Evolutionary conservation across 768 basidiomycete species (phyloP), one percentile per base, ranked within the genome.

Genomic region (Tricholoma furcatifolium): DNA sequence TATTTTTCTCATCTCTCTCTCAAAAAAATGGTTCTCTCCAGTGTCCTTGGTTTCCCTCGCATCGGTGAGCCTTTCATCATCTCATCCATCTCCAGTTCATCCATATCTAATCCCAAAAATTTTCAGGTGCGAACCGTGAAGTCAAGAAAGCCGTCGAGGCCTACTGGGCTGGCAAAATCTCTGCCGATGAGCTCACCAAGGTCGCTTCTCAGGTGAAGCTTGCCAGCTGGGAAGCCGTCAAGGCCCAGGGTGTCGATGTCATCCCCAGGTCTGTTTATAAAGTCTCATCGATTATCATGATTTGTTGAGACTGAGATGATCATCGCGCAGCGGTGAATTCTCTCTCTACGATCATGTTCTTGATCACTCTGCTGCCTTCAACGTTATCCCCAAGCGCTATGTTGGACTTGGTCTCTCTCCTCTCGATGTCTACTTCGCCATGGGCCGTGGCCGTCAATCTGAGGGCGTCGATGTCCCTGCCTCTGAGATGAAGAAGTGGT

Each of bases 401-500:
- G 75, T 83, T 55, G 87, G 88, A 47, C 88, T 91, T 60, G 85
- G 86, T 52, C 76, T 99, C 48, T 91, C 92, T 24, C 79, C 84
- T 58, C 85, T 98, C 60, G 96, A 99, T 74, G 86, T 94, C 68
- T 97, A 91, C 76, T 98, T 99, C 64, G 97, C 97, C 63, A 95
- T 98, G 91, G 97, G 96, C 49, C 96, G 97, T 74, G 97, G 97
- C 53, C 92, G 96, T 61, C 97, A 99, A 74, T 80, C 88, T 38
- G 91, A 84, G 58, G 88, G 85, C 55, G 95, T 98, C 63, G 97
- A 99, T 75, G 93, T 98, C 59, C 93, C 92, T 45, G 93, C 95
- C 43, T 93, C 84, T 59, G 95, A 98, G 79, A 98, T 98, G 97
- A 98, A 97, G 83, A 98, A 98, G 75, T 99, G 97, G 96, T 92